Evolutionary conservation across 2,329 filamentous ascomycete genomes (phyloP).

Genomic region (Cercospora beticola): DNA sequence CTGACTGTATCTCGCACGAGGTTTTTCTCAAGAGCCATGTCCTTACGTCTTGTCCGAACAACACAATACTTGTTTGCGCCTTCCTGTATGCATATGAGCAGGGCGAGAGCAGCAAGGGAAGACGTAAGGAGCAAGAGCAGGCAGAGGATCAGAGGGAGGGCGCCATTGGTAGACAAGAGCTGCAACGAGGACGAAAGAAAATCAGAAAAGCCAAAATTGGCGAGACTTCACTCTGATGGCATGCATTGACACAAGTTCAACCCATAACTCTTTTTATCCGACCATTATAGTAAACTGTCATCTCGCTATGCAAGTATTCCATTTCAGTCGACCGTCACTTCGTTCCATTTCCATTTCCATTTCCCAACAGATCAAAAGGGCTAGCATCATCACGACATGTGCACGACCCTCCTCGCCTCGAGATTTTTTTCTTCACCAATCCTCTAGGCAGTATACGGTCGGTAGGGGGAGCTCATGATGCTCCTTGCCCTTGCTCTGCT

Average conservation of each 20-base stretch:
- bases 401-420: neutral
- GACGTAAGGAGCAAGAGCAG: neutral
- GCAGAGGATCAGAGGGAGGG: neutral
- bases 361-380: neutral
- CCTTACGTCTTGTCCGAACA: no score
- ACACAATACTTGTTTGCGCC: neutral
- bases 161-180: no score
- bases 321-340: neutral
- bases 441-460: neutral
- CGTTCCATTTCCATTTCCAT: neutral
- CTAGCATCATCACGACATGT: neutral
- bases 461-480: neutral
- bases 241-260: neutral
- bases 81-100: neutral
- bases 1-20: no score
- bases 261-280: neutral
- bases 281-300: neutral
- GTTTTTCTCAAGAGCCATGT: no score
- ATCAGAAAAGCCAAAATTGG: neutral
- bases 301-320: neutral
- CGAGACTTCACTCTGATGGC: neutral
- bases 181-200: neutral
- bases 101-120: neutral
- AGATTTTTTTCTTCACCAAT: neutral
- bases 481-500: conserved; percentile 3